A percentile compares a stretch with the other conserved stretches of the same genome.
These are phyloP conservation scores for Pseudocercospora ulei DNA, from an alignment of 2,329 filamentous ascomycete species.

Conservation along the genomic window DNA sequence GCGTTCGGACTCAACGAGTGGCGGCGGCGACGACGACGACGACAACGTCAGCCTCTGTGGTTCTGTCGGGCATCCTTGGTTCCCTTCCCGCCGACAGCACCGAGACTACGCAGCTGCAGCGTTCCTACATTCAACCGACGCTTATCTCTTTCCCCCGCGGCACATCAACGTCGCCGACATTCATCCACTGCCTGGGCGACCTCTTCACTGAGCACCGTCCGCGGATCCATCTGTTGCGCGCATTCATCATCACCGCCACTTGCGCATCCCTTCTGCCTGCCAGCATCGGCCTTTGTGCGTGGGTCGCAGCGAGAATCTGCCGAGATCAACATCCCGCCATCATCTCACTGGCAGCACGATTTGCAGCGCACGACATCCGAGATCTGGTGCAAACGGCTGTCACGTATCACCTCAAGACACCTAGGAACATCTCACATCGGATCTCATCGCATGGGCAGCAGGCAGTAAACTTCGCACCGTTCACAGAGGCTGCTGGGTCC, in stretches of 20 bases:
- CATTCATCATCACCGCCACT: slow-evolving; percentile 6
- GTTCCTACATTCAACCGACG: slow-evolving; percentile 2
- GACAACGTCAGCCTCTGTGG: slow-evolving; percentile 7
- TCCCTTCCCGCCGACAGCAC: not conserved
- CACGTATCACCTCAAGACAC: not conserved
- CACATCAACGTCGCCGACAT: slow-evolving; percentile 14
- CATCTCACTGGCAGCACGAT: not conserved
- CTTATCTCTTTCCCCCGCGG: slow-evolving; percentile 2
- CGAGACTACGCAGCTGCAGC: slow-evolving; percentile 4
- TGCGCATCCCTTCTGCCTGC: slow-evolving; percentile 1
- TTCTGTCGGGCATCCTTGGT: slow-evolving; percentile 1
- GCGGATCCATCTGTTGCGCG: slow-evolving; percentile 9
- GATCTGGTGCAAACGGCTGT: slow-evolving; percentile 11
- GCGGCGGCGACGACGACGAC: slow-evolving; percentile 8
- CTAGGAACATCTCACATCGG: slow-evolving; percentile 12
- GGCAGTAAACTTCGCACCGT: slow-evolving; percentile 23
- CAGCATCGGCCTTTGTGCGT: slow-evolving; percentile 6
- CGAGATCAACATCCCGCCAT: slow-evolving; percentile 2
- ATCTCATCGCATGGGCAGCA: slow-evolving; percentile 22
- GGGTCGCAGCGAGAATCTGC: slow-evolving; percentile 4
- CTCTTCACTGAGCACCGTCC: slow-evolving; percentile 34
- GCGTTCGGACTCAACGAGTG: slow-evolving; percentile 10
- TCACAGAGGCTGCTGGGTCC: slow-evolving; percentile 22
- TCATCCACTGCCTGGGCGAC: slow-evolving; percentile 24
- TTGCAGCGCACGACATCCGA: slow-evolving; percentile 5